A percentile compares a stretch with the other conserved stretches of the same genome.
Conservation (phyloP, 371 early-diverging fungal genomes). For the Mucor circinelloides region DNA sequence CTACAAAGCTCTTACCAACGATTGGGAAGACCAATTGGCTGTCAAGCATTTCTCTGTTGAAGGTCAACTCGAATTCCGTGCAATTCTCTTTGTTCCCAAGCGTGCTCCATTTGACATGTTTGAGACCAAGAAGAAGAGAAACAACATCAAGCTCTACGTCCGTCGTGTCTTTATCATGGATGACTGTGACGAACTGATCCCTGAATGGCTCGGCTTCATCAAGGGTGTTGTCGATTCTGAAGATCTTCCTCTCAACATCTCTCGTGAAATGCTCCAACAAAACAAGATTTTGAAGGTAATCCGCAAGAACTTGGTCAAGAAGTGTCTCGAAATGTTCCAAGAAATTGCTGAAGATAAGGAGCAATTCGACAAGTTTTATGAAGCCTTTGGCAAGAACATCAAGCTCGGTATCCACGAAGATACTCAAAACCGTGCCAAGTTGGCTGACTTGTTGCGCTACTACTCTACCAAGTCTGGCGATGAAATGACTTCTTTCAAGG, state of each 20-base stretch:
- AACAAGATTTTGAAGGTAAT: conserved; percentile 77
- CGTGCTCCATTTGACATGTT: conserved; percentile 68
- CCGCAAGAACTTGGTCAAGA: conserved; percentile 80
- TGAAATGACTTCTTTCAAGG: conserved; percentile 70
- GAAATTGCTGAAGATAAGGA: conserved; percentile 71
- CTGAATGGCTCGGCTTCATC: conserved; percentile 61
- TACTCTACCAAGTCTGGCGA: conserved; percentile 68
- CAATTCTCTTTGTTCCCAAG: conserved; percentile 80
- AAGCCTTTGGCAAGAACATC: conserved; percentile 68
- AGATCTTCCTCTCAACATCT: conserved; percentile 89
- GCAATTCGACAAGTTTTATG: conserved; percentile 75
- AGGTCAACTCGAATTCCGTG: conserved; percentile 80
- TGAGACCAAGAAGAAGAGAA: conserved; percentile 67
- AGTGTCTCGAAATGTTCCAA: conserved; percentile 79
- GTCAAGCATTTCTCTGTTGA: conserved; percentile 82
- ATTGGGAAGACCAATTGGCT: conserved; percentile 68
- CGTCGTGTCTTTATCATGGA: conserved; percentile 91
- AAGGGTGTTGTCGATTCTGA: conserved; percentile 85
- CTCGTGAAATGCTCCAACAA: conserved; percentile 89
- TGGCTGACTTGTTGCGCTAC: conserved; percentile 77
- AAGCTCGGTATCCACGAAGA: conserved; percentile 85
- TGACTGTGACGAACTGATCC: conserved; percentile 72
- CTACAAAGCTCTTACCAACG: conserved; percentile 84
- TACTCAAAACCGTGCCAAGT: conserved; percentile 62
- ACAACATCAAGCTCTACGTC: conserved; percentile 86